Percentiles rank a stretch among this genome's conserved stretches.
Conservation (phyloP, 768 basidiomycete species). For the Lactarius evosmus region DNA sequence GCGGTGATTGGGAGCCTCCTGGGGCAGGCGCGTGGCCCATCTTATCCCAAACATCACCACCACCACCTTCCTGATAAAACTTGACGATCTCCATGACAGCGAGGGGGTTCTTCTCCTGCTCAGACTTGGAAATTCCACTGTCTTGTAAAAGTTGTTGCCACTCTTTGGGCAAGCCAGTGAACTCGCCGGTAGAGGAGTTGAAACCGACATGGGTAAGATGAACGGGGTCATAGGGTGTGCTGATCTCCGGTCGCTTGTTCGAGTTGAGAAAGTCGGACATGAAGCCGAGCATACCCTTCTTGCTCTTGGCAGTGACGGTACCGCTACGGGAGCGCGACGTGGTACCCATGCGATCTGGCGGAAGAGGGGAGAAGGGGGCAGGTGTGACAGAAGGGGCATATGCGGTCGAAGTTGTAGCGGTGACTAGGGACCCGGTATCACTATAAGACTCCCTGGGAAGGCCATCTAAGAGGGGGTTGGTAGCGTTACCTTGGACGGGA, state of each 20-base stretch:
- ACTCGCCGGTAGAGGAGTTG: constrained; percentile 98
- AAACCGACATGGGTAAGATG: constrained; percentile 99
- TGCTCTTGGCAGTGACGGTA: constrained; percentile 43
- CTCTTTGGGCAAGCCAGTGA: constrained; percentile 95
- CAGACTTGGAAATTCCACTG: constrained; percentile 87
- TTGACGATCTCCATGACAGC: constrained; percentile 99
- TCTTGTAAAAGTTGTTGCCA: constrained; percentile 98
- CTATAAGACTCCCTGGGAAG: constrained; percentile 13
- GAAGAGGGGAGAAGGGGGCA: constrained; percentile 24
- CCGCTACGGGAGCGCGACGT: constrained; percentile 43
- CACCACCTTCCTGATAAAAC: constrained; percentile 90
- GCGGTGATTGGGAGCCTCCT: constrained; percentile 26
- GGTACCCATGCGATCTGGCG: constrained; percentile 27
- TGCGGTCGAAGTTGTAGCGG: constrained; percentile 6
- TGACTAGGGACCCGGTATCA: constrained; percentile 7
- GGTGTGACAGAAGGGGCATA: constrained; percentile 11
- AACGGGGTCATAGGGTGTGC: constrained; percentile 97
- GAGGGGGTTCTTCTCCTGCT: constrained; percentile 98
- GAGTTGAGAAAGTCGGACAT: constrained; percentile 75
- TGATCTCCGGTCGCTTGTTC: constrained; percentile 84
- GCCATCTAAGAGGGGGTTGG: constrained; percentile 45
- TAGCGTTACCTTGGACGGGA: constrained; percentile 41
- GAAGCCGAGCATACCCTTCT: constrained; percentile 61
- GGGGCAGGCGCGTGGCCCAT: constrained; percentile 47
- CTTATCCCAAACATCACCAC: constrained; percentile 83